Conservation (phyloP, 306 rosid species). For the Pterocarpus santalinus region DNA sequence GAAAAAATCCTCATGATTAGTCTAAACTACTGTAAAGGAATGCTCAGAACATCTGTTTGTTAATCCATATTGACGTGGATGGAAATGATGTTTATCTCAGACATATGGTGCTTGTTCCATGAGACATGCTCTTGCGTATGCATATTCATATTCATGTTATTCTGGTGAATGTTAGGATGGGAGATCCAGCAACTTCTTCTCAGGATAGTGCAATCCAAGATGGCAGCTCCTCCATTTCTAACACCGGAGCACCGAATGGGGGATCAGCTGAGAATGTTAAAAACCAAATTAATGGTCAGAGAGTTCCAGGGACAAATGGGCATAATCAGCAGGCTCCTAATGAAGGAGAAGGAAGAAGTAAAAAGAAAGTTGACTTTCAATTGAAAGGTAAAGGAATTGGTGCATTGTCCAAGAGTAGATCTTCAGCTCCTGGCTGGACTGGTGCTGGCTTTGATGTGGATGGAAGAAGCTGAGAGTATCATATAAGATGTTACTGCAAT, state of each 20-base stretch:
- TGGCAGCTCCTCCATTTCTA: constrained; percentile 54
- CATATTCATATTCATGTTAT: background rate
- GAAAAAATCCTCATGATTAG: background rate
- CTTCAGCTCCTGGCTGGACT: constrained; percentile 84
- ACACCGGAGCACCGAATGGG: constrained; percentile 55
- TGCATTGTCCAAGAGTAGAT: constrained; percentile 77
- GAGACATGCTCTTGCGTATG: background rate
- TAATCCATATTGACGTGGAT: too few relatives aligned
- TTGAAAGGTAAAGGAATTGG: constrained; percentile 90
- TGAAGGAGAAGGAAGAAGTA: constrained; percentile 76
- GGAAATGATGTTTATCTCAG: background rate
- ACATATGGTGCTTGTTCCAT: background rate
- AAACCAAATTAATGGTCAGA: constrained; percentile 57
- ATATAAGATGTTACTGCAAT: constrained; percentile 33
- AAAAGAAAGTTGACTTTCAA: constrained; percentile 76
- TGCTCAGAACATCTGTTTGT: background rate
- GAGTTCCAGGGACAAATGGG: constrained; percentile 11
- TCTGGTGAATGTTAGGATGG: constrained; percentile 50
- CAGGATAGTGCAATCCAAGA: constrained; percentile 44
- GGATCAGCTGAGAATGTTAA: constrained; percentile 47
- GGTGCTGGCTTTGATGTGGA: constrained; percentile 95
- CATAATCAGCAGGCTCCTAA: constrained; percentile 52
- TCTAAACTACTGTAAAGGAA: background rate
- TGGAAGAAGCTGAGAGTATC: constrained; percentile 58
- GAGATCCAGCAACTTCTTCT: constrained; percentile 41